phyloP scores from a whole-genome alignment of 140 eudicot species.

The Bidens hawaiensis region DNA sequence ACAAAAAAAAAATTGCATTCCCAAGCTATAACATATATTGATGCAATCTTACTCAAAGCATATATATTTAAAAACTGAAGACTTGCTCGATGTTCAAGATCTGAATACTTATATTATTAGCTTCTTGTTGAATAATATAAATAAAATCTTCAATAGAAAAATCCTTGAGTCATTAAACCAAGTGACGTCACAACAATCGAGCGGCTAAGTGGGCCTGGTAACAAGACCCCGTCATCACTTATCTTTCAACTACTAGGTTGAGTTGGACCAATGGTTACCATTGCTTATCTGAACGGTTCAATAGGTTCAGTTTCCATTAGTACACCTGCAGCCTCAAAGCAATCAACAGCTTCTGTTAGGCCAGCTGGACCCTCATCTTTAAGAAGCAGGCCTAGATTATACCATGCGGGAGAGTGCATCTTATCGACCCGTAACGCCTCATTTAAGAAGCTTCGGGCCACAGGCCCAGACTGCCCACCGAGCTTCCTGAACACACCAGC shows the following conservation, averaged over 20 bases:
- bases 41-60: too few species aligned
- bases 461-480: constrained; percentile 36
- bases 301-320: constrained; percentile 78
- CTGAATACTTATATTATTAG: too few species aligned
- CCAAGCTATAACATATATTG: too few species aligned
- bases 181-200: too few species aligned
- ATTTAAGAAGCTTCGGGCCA: constrained; percentile 58
- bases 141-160: too few species aligned
- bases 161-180: too few species aligned
- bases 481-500: constrained; percentile 51
- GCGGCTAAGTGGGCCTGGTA: too few species aligned
- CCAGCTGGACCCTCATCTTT: constrained; percentile 40
- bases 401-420: constrained; percentile 66
- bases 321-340: constrained; percentile 68
- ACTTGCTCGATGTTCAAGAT: too few species aligned
- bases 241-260: background rate
- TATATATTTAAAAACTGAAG: too few species aligned
- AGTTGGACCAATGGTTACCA: background rate
- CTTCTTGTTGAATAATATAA: too few species aligned
- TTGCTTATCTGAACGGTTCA: constrained; percentile 71
- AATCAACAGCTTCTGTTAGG: constrained; percentile 68
- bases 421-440: constrained; percentile 69
- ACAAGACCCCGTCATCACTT: background rate
- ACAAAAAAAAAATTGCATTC: too few species aligned
- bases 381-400: constrained; percentile 62